These are phyloP conservation scores for Hortiboletus campestris DNA, from an alignment of 768 basidiomycete species.

Conservation along the genomic window DNA sequence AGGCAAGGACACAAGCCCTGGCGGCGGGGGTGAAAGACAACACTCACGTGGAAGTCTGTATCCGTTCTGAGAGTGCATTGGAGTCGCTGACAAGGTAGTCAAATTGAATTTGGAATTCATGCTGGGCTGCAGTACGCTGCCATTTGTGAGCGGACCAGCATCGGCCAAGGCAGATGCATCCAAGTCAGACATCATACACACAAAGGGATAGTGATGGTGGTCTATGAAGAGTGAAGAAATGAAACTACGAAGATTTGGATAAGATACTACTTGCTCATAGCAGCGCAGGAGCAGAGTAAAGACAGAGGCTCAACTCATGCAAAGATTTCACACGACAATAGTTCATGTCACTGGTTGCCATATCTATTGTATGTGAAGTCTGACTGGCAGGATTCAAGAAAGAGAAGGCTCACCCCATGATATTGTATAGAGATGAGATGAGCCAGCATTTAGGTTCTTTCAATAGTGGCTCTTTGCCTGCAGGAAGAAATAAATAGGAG, in stretches of 20 bases:
- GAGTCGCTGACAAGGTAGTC: not conserved
- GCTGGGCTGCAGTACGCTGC: slow-evolving; percentile 1
- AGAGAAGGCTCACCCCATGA: too few relatives aligned
- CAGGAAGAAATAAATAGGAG: too few relatives aligned
- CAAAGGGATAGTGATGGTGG: not conserved
- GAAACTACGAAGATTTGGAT: slow-evolving; percentile 7
- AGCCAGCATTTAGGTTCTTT: too few relatives aligned
- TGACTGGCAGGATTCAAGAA: too few relatives aligned
- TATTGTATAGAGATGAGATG: too few relatives aligned
- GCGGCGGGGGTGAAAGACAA: not conserved
- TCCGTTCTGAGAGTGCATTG: slow-evolving; percentile 44
- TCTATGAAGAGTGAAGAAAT: slow-evolving; percentile 6
- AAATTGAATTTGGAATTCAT: not conserved
- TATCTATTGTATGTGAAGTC: too few relatives aligned
- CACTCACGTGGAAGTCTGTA: slow-evolving; percentile 90
- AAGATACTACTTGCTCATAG: slow-evolving; percentile 16
- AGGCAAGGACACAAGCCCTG: not conserved
- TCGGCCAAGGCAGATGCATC: not conserved
- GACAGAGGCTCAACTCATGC: not conserved
- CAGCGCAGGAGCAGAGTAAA: slow-evolving; percentile 1
- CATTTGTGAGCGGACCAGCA: slow-evolving; percentile 6
- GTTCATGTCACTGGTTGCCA: too few relatives aligned
- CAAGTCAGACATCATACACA: slow-evolving; percentile 14
- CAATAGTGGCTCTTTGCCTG: too few relatives aligned
- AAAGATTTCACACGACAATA: slow-evolving; percentile 14